Conservation (phyloP, 768 basidiomycete genomes). For the Pleurotus sapidus region DNA sequence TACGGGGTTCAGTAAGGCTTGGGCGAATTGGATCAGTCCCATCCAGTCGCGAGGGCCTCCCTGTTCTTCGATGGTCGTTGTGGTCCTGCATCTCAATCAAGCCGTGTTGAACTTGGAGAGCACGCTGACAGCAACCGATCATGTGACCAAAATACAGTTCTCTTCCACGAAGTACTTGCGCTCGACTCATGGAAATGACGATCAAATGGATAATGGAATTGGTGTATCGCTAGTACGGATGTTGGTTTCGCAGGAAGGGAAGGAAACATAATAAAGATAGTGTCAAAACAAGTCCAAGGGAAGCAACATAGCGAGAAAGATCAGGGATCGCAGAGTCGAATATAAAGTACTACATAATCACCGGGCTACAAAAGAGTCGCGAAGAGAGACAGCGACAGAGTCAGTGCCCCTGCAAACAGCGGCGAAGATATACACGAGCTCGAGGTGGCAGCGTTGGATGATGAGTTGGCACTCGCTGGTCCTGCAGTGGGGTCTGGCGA, state of each 20-base stretch:
- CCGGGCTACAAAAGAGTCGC: neutral
- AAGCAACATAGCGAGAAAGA: neutral
- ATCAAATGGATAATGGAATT: no score
- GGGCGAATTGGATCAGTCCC: no score
- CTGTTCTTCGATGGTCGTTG: no score
- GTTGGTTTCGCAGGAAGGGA: neutral
- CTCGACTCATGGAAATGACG: no score
- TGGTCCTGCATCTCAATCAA: no score
- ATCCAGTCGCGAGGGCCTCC: no score
- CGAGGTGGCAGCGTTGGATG: neutral
- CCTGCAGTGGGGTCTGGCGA: neutral
- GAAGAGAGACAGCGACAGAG: neutral
- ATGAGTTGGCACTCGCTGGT: neutral
- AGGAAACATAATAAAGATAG: neutral
- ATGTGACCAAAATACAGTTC: no score
- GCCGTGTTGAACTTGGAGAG: no score
- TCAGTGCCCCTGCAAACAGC: neutral
- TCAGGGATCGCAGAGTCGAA: neutral
- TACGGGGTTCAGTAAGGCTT: no score
- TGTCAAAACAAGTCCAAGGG: neutral
- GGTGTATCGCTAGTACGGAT: neutral
- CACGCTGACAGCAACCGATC: no score
- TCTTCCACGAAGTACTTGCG: no score
- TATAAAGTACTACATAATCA: neutral
- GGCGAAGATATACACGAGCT: neutral